Evolutionary conservation across 176 grass and related monocot genomes (phyloP), one percentile per base, ranked within the genome.

Genomic region (Aegilops umbellulata): DNA sequence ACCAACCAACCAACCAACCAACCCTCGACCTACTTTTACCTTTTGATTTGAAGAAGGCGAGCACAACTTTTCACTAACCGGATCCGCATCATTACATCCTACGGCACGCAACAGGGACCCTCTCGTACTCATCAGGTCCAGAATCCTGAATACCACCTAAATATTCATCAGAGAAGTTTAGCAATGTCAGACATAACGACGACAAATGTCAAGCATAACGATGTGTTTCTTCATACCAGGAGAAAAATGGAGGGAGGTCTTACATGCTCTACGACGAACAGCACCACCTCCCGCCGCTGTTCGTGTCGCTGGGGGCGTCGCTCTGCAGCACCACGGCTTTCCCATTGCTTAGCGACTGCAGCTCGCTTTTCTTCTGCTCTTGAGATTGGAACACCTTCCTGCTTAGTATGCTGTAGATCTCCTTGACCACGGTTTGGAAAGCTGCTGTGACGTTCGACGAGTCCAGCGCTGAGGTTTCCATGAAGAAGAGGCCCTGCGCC

Each of bases 321-420:
- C 64, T 81, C 85, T 95, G 94, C 70, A 97, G 84, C 60, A 90
- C 83, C 67, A 97, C 91, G 2, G 84, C 75, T 81, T 92, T 94
- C 31, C 91, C 87, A 1, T 86, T 92, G 65, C 92, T 88, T 68
- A 97, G 64, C 15, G 94, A 92, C 58, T 91, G 67, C 23, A 82
- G 23, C 82, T 97, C 91, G 47, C 79, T 87, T 91, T 39, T 94
- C 74, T 91, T 92, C 89, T 91, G 87, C 82, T 97, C 94, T 82
- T 84, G 91, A 17, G 91, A 94, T 58, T 94, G 94, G 60, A 97
- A 94, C 19, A 97, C 94, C 90, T 97, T 97, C 88, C 94, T 84
- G 77, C 94, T 97, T 68, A 97, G 62, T 88, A 97, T 94, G 57
- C 67, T 88, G 90, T 94, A 97, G 76, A 97, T 97, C 81, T 97